Evolutionary conservation across 306 rosid species (phyloP).

Genomic region (Potentilla sterilis): DNA sequence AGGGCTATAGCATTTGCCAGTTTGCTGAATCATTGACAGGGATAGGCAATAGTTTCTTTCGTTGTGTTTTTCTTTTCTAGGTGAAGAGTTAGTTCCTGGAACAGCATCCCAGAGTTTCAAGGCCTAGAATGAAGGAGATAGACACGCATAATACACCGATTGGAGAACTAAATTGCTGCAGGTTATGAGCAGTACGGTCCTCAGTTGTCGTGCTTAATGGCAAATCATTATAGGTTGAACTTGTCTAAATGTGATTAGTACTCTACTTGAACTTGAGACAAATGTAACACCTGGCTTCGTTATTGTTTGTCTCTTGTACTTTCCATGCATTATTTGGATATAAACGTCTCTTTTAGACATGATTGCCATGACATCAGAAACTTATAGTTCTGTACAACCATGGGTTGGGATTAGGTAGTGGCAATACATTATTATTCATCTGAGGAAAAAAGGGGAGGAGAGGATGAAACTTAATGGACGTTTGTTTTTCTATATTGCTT

Average conservation of each 20-base stretch:
- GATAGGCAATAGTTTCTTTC: background rate
- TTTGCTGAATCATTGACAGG: background rate
- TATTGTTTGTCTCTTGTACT: constrained; percentile 5
- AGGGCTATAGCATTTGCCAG: background rate
- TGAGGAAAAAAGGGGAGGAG: constrained; percentile 18
- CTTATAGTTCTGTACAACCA: constrained; percentile 41
- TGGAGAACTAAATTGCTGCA: background rate
- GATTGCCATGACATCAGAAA: constrained; percentile 31
- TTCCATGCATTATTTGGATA: constrained; percentile 15
- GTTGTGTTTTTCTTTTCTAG: background rate
- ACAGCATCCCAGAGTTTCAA: constrained; percentile 11
- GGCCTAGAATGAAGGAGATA: constrained; percentile 8
- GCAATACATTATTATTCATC: constrained; percentile 24
- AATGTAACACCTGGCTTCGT: background rate
- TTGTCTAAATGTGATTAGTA: background rate
- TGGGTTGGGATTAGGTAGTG: constrained; percentile 71
- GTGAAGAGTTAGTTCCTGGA: constrained; percentile 7
- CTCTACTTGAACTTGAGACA: background rate
- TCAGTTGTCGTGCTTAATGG: background rate
- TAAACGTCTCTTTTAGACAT: background rate
- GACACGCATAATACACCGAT: background rate
- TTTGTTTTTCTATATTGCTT: constrained; percentile 46
- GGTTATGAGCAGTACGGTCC: background rate
- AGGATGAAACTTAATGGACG: constrained; percentile 59
- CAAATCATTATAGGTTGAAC: background rate